Conservation (phyloP, 176 grass and related monocot species). For the Zizania latifolia region DNA sequence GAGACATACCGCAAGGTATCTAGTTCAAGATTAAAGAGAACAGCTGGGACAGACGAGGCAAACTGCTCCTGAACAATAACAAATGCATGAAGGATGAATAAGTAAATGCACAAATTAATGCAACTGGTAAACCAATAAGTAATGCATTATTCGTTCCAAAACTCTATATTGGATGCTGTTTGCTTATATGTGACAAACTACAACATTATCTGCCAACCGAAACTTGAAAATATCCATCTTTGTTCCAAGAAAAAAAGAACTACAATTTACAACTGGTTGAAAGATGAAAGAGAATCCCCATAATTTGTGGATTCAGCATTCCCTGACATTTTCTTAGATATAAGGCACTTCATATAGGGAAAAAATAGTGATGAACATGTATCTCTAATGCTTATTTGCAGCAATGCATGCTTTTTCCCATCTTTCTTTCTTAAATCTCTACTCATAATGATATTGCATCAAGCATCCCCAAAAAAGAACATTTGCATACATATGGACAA, state of each 20-base stretch:
- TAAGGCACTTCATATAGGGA: not conserved
- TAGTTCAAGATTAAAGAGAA: constrained; percentile 97
- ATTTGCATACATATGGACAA: not conserved
- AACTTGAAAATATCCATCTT: not conserved
- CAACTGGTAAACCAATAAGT: not conserved
- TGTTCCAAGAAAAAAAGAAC: not conserved
- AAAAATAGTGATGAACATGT: not conserved
- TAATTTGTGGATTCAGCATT: not conserved
- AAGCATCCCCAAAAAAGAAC: not conserved
- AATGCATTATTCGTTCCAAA: not conserved
- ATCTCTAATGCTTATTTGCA: not conserved
- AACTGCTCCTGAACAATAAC: constrained; percentile 68
- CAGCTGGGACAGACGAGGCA: constrained; percentile 53
- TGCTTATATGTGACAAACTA: not conserved
- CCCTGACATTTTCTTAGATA: not conserved
- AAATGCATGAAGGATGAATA: constrained; percentile 8
- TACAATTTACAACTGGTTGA: not conserved
- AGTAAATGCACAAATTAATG: not conserved
- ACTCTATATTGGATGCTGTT: not conserved
- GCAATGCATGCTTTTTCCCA: not conserved
- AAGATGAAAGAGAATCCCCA: not conserved
- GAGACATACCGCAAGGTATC: constrained; percentile 73
- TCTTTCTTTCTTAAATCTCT: not conserved
- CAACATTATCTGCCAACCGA: not conserved
- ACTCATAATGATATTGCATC: not conserved